These are phyloP conservation scores for Phanerodontia chrysosporium DNA, from an alignment of 768 basidiomycete genomes.

Conservation along the genomic window DNA sequence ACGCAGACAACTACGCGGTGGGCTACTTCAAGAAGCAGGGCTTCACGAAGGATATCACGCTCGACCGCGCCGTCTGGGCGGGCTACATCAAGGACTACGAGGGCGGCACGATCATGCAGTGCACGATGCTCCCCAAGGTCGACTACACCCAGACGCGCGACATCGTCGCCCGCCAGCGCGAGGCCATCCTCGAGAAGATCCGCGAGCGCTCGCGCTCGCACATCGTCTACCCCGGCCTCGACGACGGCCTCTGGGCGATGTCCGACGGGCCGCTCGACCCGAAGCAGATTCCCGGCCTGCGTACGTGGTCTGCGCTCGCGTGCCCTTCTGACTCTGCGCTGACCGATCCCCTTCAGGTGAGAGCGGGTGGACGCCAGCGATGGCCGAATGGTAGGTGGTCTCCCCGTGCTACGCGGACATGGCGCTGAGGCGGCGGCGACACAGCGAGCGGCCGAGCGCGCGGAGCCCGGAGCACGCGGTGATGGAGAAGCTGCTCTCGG, in stretches of 20 bases:
- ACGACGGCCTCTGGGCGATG: slow-evolving; percentile 40
- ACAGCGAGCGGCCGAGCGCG: slow-evolving; percentile 38
- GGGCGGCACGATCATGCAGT: slow-evolving; percentile 98
- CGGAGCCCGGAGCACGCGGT: slow-evolving; percentile 56
- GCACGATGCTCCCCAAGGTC: slow-evolving; percentile 89
- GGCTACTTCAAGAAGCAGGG: slow-evolving; percentile 99
- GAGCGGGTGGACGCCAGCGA: slow-evolving; percentile 87
- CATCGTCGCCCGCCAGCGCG: slow-evolving; percentile 77
- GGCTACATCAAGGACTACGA: slow-evolving; percentile 99
- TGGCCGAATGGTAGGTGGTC: slow-evolving; percentile 63
- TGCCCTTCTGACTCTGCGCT: slow-evolving; percentile 14
- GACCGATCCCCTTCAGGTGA: slow-evolving; percentile 52
- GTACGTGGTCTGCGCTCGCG: slow-evolving; percentile 39
- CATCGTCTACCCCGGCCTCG: slow-evolving; percentile 75
- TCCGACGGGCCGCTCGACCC: slow-evolving; percentile 58
- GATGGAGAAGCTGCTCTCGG: slow-evolving; percentile 76
- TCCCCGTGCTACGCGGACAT: neutral
- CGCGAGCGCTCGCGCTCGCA: slow-evolving; percentile 83
- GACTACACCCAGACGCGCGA: slow-evolving; percentile 81
- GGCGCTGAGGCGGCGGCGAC: slow-evolving; percentile 9
- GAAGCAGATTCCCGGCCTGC: slow-evolving; percentile 81
- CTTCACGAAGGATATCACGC: slow-evolving; percentile 93
- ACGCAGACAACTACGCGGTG: slow-evolving; percentile 98
- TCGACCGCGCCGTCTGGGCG: slow-evolving; percentile 91
- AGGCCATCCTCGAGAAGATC: slow-evolving; percentile 87